Conservation (phyloP, 768 basidiomycete species). For the Phylloporus arenicola region DNA sequence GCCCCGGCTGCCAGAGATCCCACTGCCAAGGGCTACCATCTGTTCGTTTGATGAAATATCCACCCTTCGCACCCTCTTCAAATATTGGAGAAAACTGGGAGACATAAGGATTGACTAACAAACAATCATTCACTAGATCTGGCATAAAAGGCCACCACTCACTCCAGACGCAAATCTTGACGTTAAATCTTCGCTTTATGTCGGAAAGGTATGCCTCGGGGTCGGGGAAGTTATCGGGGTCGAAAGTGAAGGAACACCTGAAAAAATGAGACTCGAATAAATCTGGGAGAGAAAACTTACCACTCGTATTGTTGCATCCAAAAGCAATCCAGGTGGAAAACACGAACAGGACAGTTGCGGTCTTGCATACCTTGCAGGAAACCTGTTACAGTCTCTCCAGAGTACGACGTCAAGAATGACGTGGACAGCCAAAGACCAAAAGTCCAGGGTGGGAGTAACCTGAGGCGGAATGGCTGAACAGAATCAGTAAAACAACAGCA, state of each 20-base stretch:
- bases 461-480: slow-evolving; percentile 24
- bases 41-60: slow-evolving; percentile 63
- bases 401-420: slow-evolving; percentile 69
- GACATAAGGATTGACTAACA: slow-evolving; percentile 66
- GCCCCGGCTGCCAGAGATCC: slow-evolving; percentile 63
- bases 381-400: slow-evolving; percentile 59
- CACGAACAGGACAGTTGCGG: slow-evolving; percentile 56
- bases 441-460: slow-evolving; percentile 65
- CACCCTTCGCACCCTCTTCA: slow-evolving; percentile 60
- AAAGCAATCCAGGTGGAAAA: slow-evolving; percentile 75
- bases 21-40: slow-evolving; percentile 68
- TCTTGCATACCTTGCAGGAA: slow-evolving; percentile 70
- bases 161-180: slow-evolving; percentile 75
- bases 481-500: neutral
- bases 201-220: slow-evolving; percentile 57
- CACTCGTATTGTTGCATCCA: slow-evolving; percentile 73
- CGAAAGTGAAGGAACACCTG: slow-evolving; percentile 73
- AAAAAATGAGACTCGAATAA: slow-evolving; percentile 12
- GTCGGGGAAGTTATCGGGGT: slow-evolving; percentile 71
- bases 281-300: slow-evolving; percentile 27
- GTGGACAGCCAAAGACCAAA: slow-evolving; percentile 77
- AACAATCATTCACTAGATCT: slow-evolving; percentile 2
- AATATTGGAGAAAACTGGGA: slow-evolving; percentile 66
- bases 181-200: slow-evolving; percentile 56
- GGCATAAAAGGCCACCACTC: slow-evolving; percentile 11